Evolutionary conservation across 345 rosid genomes (phyloP).

Genomic region (Sisymbrium altissimum): DNA sequence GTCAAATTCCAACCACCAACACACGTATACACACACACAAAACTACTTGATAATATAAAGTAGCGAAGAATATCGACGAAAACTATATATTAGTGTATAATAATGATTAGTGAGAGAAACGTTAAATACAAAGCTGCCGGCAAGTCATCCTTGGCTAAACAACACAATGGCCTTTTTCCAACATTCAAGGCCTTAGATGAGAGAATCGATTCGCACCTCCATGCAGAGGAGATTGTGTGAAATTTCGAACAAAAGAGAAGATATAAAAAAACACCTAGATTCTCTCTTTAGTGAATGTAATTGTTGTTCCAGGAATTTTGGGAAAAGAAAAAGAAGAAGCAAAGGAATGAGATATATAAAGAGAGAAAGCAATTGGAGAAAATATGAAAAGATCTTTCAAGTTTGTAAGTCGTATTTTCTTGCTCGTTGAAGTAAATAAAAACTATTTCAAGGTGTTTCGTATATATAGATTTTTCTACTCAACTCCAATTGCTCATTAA

Average conservation of each 20-base stretch:
- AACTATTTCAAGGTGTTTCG: background rate
- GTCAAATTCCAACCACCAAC: background rate
- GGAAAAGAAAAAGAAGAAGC: background rate
- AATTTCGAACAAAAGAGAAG: background rate
- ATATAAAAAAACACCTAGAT: background rate
- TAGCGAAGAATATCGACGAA: background rate
- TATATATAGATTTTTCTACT: slow-evolving; percentile 7
- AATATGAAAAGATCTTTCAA: background rate
- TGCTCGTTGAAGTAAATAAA: slow-evolving; percentile 12
- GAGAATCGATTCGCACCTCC: background rate
- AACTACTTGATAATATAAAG: too few species aligned
- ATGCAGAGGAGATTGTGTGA: background rate
- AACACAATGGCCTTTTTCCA: slow-evolving; percentile 19
- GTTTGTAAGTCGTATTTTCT: slow-evolving; percentile 2
- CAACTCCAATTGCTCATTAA: background rate
- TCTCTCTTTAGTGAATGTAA: background rate
- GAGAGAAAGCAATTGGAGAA: background rate
- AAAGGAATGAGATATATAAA: background rate
- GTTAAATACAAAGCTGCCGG: slow-evolving; percentile 11
- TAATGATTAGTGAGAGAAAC: background rate
- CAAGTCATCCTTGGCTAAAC: slow-evolving; percentile 31
- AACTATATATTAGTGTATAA: background rate
- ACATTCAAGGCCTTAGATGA: slow-evolving; percentile 21
- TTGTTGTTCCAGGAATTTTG: background rate
- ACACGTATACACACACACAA: background rate